Evolutionary conservation across 257 asterid genomes (phyloP), one percentile per base, ranked within the genome.

Genomic region (Lycium barbarum): DNA sequence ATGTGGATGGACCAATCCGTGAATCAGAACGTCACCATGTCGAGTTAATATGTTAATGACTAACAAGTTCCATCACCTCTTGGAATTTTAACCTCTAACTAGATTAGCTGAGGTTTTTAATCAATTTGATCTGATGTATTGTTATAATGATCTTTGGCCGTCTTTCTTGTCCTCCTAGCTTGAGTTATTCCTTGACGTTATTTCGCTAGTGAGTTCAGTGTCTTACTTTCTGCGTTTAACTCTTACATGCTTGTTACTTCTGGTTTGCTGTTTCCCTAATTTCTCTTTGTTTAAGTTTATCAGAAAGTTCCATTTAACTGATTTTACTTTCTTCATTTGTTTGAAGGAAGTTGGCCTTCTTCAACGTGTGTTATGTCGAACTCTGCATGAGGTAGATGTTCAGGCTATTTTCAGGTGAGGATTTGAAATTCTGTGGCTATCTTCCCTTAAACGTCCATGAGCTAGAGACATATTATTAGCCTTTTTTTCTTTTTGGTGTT

Each of bases 331-430:
- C 20, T 51, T 81, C 38, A 85, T 86, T 87, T 88, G 47, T 84
- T 58, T 62, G 78, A 94, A 97, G 99, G 99, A 97, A 89, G 98
- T 95, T 84, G 97, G 94, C 82, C 91, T 89, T 88, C 95, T 97
- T 86, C 93, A 91, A 85, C 98, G 99, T 61, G 95, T 96, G 36
- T 90, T 97, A 85, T 93, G 96, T 68, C 94, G 96, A 82, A 93
- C 90, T 87, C 89, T 97, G 85, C 99, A 91, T 85, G 98, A 92
- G 87, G 94, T 90, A 87, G 99, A 97, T 86, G 99, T 95, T 86
- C 97, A 90, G 88, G 79, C 92, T 76, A 95, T 95, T 82, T 97
- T 97, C 89, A 97, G 99, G 99, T 95, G 86, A 88, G 86, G 15
- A 33, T 78, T 76, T n/a, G 22, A 33, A 78, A 26, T 10, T 49